Conservation (phyloP, 2,329 filamentous ascomycete genomes). For the Ascochyta clinopodiicola region DNA sequence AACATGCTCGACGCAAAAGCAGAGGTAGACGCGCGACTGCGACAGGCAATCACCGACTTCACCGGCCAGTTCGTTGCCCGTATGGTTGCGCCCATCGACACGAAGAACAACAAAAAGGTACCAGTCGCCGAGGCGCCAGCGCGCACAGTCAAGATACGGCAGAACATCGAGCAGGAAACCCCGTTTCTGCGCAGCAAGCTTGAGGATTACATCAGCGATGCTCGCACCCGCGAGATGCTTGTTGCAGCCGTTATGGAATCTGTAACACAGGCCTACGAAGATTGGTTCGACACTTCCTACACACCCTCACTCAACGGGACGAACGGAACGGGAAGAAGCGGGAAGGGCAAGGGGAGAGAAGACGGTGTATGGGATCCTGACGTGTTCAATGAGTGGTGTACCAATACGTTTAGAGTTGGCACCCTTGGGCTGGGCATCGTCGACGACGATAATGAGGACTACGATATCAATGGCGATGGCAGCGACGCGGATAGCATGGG, state of each 20-base stretch:
- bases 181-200: slow-evolving; percentile 62
- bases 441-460: slow-evolving; percentile 22
- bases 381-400: slow-evolving; percentile 68
- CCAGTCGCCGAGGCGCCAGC: slow-evolving; percentile 34
- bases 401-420: slow-evolving; percentile 64
- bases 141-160: slow-evolving; percentile 55
- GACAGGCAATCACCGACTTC: slow-evolving; percentile 70
- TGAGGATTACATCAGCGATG: slow-evolving; percentile 69
- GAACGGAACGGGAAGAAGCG: slow-evolving; percentile 26
- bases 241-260: slow-evolving; percentile 70
- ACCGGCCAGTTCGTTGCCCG: slow-evolving; percentile 63
- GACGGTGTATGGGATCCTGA: slow-evolving; percentile 70
- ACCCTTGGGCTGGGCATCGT: slow-evolving; percentile 45
- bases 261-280: slow-evolving; percentile 68
- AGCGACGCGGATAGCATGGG: slow-evolving; percentile 37
- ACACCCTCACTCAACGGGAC: slow-evolving; percentile 26
- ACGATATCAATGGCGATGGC: slow-evolving; percentile 38
- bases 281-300: slow-evolving; percentile 65
- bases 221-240: slow-evolving; percentile 69
- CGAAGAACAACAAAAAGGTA: slow-evolving; percentile 33
- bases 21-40: slow-evolving; percentile 67
- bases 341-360: slow-evolving; percentile 63
- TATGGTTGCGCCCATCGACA: slow-evolving; percentile 60
- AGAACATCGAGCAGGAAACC: slow-evolving; percentile 64
- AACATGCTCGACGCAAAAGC: slow-evolving; percentile 76